Conservation (phyloP, 805 yeast species). For the Kodamaea neixiangensis region DNA sequence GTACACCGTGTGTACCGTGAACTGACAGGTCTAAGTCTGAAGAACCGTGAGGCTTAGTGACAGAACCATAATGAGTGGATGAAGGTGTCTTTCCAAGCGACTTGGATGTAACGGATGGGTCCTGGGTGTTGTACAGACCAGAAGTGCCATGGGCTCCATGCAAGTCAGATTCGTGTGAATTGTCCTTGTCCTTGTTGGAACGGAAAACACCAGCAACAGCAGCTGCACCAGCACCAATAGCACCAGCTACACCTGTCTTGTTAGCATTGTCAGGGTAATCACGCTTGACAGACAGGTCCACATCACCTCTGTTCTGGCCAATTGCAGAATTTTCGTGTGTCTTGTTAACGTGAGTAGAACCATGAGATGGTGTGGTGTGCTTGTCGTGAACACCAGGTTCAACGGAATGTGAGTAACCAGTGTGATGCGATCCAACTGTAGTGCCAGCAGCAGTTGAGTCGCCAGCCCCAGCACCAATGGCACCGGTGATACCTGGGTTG, state of each 20-base stretch:
- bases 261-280: constrained; percentile 10
- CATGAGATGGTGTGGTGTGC: constrained; percentile 3
- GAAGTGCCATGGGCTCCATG: not conserved
- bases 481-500: not conserved
- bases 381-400: not conserved
- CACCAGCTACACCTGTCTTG: constrained; percentile 10
- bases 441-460: constrained; percentile 4
- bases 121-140: not conserved
- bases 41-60: no score
- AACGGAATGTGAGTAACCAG: not conserved
- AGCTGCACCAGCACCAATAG: constrained; percentile 11
- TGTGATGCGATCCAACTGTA: not conserved
- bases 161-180: not conserved
- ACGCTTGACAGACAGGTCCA: constrained; percentile 2
- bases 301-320: no score
- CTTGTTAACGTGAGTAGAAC: not conserved
- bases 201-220: constrained; percentile 1
- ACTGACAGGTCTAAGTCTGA: not conserved
- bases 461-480: not conserved
- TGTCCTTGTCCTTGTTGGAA: not conserved
- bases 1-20: not conserved
- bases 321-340: no score
- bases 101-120: not conserved
- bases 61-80: no score
- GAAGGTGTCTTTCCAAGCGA: no score